phyloP scores from a whole-genome alignment of 2,329 filamentous ascomycete species.

The Colletotrichum sp. region DNA sequence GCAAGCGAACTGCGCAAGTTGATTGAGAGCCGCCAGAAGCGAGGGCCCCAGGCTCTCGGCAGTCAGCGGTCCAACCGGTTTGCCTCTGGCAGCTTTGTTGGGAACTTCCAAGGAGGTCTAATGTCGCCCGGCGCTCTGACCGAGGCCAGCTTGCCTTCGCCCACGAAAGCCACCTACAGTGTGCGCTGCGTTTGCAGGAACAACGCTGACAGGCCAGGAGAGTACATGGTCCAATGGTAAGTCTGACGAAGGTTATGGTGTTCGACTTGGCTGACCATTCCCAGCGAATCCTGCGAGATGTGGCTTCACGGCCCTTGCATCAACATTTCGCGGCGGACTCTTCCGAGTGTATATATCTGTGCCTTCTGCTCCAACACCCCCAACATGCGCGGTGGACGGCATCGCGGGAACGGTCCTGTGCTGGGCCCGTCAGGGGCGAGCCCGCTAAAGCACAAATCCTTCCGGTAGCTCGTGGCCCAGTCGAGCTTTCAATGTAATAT shows the following conservation, averaged over 20 bases:
- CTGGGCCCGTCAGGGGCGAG: constrained; percentile 37
- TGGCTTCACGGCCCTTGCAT: constrained; percentile 70
- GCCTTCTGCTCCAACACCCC: constrained; percentile 67
- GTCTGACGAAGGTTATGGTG: constrained; percentile 19
- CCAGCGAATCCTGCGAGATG: constrained; percentile 68
- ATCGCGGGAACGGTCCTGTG: constrained; percentile 39
- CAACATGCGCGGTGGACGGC: constrained; percentile 53
- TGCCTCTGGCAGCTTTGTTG: constrained; percentile 34
- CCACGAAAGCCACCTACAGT: constrained; percentile 45
- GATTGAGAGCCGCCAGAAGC: constrained; percentile 55
- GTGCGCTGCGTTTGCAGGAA: constrained; percentile 63
- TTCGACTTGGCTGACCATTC: neutral
- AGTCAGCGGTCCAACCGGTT: constrained; percentile 25
- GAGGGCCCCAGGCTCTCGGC: constrained; percentile 30
- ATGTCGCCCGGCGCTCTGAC: constrained; percentile 58
- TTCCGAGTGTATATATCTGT: constrained; percentile 68
- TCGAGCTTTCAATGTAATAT: neutral
- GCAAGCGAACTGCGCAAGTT: constrained; percentile 65
- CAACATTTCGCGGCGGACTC: constrained; percentile 61
- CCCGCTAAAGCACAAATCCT: constrained; percentile 51
- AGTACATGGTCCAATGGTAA: constrained; percentile 70
- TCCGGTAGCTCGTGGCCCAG: constrained; percentile 38
- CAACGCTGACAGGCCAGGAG: constrained; percentile 46
- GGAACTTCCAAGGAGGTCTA: constrained; percentile 38
- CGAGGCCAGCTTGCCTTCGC: constrained; percentile 52